These are phyloP conservation scores for Monosporascus sp. DNA, from an alignment of 2,329 filamentous ascomycete genomes.

Conservation along the genomic window DNA sequence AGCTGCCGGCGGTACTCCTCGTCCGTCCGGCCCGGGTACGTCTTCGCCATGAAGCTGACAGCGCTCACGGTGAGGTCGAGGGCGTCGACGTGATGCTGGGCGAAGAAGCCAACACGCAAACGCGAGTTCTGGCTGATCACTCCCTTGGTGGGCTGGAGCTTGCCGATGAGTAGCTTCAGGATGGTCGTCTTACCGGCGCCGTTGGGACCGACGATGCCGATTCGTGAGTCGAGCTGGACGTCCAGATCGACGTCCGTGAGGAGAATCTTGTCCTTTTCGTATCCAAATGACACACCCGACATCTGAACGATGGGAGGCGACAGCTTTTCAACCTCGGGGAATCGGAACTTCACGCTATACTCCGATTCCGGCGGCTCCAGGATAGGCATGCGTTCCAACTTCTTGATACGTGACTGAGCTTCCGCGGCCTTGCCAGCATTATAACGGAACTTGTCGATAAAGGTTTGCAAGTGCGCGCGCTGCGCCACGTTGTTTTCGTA, in stretches of 20 bases:
- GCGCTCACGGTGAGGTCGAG: conserved; percentile 84
- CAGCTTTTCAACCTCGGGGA: conserved; percentile 95
- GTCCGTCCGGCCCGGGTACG: conserved; percentile 83
- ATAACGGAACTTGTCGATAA: conserved; percentile 99
- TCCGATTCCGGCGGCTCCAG: conserved; percentile 86
- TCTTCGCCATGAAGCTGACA: conserved; percentile 93
- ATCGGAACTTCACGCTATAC: conserved; percentile 94
- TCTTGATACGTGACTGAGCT: conserved; percentile 98
- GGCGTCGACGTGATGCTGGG: conserved; percentile 96
- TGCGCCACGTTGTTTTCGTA: conserved; percentile 98
- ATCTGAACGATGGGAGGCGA: conserved; percentile 98
- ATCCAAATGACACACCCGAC: conserved; percentile 87
- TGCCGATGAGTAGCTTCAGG: conserved; percentile 93
- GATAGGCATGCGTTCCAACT: conserved; percentile 93
- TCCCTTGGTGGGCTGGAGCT: conserved; percentile 69
- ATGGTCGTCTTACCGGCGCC: conserved; percentile 98
- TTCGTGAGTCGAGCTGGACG: conserved; percentile 95
- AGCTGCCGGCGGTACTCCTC: conserved; percentile 96
- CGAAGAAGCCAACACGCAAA: conserved; percentile 91
- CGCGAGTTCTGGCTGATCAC: conserved; percentile 84
- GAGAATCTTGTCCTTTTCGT: conserved; percentile 71
- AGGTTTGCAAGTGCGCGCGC: conserved; percentile 88
- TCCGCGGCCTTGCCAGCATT: conserved; percentile 98
- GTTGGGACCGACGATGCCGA: conserved; percentile 98
- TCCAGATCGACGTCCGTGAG: conserved; percentile 87